Base-by-base conservation (phyloP, 768 basidiomycete species). In the Candolleomyces efflorescens region DNA sequence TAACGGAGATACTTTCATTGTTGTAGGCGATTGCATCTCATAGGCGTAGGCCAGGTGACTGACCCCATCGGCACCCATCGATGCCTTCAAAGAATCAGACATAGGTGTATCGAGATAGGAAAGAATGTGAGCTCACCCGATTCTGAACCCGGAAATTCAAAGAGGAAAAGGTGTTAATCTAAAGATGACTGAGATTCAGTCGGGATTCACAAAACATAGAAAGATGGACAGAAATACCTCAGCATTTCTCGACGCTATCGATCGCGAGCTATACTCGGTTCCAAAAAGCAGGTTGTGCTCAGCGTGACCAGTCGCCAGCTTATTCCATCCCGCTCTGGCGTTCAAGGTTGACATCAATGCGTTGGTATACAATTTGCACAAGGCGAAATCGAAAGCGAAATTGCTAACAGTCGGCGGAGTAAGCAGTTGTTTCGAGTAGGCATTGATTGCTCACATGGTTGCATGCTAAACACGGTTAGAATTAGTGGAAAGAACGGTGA, bases 341-440 rank as follows among this genome's bases (percentile, higher is more conserved):
- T 82, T 81, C 23, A 82, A 70, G 3, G 79, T 78, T 4, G 79
- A 80, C 38, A 82, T 63, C 5, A 80, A 67, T 53, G 78, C 79
- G 54, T 81, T 82, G 18, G 77, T 56, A 62, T 82, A 82, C 7
- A 82, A 69, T 54, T 80, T 81, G 1, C 77, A 72, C 13, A 82
- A 67, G 11, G 78, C 69, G 20, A 82, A 67, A 59, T 80, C 79
- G 75, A 76, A 82, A 9, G 80, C 58, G 62, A 82, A 82, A 62
- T 80, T 81, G 23, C 78, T 77, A 26, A 9, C 11, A 12, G 18
- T 10, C 5, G 20, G 36, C 5, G 4, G 15, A 54, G 20, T 38
- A 37, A 37, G 27, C 45, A 2, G 2, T 3, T 13, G 18, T 3
- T 37, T 2, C 12, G 18, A 59, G 23, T 36, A n/a, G 24, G 9